Base-by-base conservation (phyloP, 768 basidiomycete genomes). In the Amanita phalloides region DNA sequence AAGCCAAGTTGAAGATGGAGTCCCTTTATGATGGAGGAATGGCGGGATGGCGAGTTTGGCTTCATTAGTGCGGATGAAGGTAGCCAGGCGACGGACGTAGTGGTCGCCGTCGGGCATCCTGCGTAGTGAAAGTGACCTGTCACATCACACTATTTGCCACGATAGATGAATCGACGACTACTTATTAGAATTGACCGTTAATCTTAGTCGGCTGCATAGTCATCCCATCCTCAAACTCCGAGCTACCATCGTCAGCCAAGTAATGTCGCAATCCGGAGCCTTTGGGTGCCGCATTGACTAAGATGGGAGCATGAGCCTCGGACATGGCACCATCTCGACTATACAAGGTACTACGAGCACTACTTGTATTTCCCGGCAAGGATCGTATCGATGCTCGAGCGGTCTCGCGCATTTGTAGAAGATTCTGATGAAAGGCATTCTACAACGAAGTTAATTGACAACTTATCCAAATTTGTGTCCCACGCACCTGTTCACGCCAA, bases 361-460 rank as follows among this genome's bases (percentile, higher is more conserved):
- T 78, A 54, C 68, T 65, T 36, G 66, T 68, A 51, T 71, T 68
- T 36, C 68, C 68, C 20, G 75, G 73, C 46, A 82, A 65, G 17
- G 79, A 77, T 56, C 84, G 65, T 49, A 86, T 74, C 13, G 84
- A 87, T 54, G 76, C 71, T 38, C 82, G 77, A 20, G 84, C 84
- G 4, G 79, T 80, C 59, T 86, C 83, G 53, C 83, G 77, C 85
- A 90, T 86, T 60, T 86, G 81, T 61, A 84, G 61, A 48, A 90
- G 77, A 61, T 86, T 86, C 67, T 86, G 82, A 57, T 86, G 84
- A 75, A 88, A 85, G 7, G 84, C 78, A 57, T 83, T 84, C 82
- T 88, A 58, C 14, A 50, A 28, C 23, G 46, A 26, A 53, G 30
- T 51, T 37, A 54, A 50, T 43, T 11, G 53, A 51, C 49, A 21